Percentiles rank a stretch among this genome's conserved stretches.
Evolutionary conservation across 495 filamentous ascomycete genomes (phyloP).

Genomic region (Opeltia flavorubescens): DNA sequence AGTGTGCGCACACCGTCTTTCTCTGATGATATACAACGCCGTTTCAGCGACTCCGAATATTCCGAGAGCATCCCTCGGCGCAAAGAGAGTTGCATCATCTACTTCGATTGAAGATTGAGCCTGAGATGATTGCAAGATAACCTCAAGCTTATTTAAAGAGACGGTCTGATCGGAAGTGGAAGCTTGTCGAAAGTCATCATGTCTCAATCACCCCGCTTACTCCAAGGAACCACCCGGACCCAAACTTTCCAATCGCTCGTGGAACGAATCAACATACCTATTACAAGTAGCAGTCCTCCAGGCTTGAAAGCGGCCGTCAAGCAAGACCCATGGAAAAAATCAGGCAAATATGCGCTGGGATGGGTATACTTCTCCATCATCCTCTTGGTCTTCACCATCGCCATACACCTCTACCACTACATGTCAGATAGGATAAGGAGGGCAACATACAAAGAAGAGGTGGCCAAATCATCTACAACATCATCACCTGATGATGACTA

Average conservation of each 20-base stretch:
- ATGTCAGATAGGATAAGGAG: constrained; percentile 82
- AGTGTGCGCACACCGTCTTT: too few species aligned
- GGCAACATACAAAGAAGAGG: constrained; percentile 64
- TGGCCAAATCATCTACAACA: constrained; percentile 37
- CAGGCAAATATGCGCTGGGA: constrained; percentile 77
- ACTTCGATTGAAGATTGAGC: not conserved
- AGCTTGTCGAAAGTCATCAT: constrained; percentile 5
- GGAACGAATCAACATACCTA: constrained; percentile 62
- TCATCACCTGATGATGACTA: constrained; percentile 52
- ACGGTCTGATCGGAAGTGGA: not conserved
- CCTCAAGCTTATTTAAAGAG: not conserved
- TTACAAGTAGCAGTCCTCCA: constrained; percentile 52
- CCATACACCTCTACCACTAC: constrained; percentile 62
- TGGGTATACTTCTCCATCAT: constrained; percentile 78
- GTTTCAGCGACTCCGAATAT: too few species aligned
- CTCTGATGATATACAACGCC: too few species aligned
- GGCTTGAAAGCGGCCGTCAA: constrained; percentile 59
- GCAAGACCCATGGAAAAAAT: constrained; percentile 62
- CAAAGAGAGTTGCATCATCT: too few species aligned
- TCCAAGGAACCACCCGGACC: constrained; percentile 10
- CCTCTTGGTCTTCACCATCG: constrained; percentile 45
- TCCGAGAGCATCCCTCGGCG: too few species aligned
- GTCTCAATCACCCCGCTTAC: constrained; percentile 13
- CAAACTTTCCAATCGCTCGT: constrained; percentile 26
- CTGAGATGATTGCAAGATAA: not conserved